Percentiles rank a stretch among this genome's conserved stretches.
Conservation (phyloP, 2,329 filamentous ascomycete species). For the Cordyceps militaris region DNA sequence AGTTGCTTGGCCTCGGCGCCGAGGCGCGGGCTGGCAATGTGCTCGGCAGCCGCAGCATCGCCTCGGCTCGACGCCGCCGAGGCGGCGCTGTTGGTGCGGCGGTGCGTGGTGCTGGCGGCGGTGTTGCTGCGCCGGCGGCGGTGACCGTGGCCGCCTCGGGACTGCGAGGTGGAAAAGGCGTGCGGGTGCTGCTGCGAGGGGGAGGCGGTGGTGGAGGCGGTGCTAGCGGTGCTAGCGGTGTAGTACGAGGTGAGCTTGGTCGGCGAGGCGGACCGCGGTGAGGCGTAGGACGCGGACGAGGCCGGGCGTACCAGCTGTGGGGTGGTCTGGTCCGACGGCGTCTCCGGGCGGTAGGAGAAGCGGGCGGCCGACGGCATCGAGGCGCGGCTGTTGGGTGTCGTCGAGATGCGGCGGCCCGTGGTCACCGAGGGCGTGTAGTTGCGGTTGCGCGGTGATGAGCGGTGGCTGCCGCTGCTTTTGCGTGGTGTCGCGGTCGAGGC, state of each 20-base stretch:
- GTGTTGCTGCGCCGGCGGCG: constrained; percentile 7
- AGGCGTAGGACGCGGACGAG: constrained; percentile 28
- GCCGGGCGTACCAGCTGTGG: constrained; percentile 25
- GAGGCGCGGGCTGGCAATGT: constrained; percentile 39
- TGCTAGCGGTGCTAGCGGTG: constrained; percentile 8
- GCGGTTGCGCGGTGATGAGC: constrained; percentile 24
- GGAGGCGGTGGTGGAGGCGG: constrained; percentile 7
- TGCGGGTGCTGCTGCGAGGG: not conserved
- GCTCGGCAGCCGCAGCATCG: constrained; percentile 5
- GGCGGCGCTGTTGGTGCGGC: constrained; percentile 38
- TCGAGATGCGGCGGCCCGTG: constrained; percentile 38
- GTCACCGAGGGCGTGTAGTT: constrained; percentile 26
- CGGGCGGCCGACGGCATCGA: constrained; percentile 20
- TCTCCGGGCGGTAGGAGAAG: constrained; percentile 18
- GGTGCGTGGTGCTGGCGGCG: constrained; percentile 25
- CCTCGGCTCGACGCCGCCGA: constrained; percentile 33
- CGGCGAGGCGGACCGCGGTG: constrained; percentile 29
- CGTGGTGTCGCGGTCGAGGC: constrained; percentile 19
- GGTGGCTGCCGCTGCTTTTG: constrained; percentile 20
- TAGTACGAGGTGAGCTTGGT: constrained; percentile 30
- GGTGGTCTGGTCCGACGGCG: constrained; percentile 27
- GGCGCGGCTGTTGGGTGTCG: constrained; percentile 22
- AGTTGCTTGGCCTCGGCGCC: constrained; percentile 65
- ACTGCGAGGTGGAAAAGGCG: not conserved
- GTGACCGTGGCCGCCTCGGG: not conserved